phyloP scores from a whole-genome alignment of 176 grass and related monocot genomes.

The Oropetium thomaeum region DNA sequence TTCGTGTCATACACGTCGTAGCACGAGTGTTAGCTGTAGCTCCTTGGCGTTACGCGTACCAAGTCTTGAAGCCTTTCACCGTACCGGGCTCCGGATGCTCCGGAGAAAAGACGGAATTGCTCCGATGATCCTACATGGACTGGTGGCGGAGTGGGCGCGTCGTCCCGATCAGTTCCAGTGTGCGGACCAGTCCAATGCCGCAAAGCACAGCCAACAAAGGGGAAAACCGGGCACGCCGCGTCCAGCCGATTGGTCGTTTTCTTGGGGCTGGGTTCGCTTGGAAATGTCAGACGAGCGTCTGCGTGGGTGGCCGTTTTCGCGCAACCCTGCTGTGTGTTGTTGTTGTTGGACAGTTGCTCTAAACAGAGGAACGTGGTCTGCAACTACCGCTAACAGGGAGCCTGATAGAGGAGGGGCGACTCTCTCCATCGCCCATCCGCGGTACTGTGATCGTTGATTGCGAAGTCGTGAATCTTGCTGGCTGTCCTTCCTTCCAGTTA shows the following conservation, averaged over 20 bases:
- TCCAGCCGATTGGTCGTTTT: background rate
- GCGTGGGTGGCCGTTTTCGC: background rate
- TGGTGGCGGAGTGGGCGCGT: background rate
- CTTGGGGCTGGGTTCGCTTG: background rate
- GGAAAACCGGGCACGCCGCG: background rate
- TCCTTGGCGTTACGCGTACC: background rate
- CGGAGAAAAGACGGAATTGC: too few relatives aligned
- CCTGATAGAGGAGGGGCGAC: background rate
- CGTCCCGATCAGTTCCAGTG: background rate
- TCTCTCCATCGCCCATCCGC: background rate
- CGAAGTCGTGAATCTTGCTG: background rate
- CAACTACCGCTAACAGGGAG: background rate
- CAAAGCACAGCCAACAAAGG: background rate
- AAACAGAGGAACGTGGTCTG: background rate
- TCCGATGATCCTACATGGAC: too few relatives aligned
- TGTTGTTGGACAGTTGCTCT: background rate
- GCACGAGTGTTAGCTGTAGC: background rate
- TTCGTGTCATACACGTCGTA: background rate
- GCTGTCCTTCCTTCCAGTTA: background rate
- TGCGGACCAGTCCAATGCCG: background rate
- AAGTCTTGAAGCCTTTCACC: too few relatives aligned
- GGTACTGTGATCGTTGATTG: background rate
- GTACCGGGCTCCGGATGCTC: too few relatives aligned
- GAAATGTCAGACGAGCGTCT: constrained; percentile 1
- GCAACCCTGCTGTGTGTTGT: too few relatives aligned